phyloP scores from a whole-genome alignment of 208 protist genomes.

The Porcisia hertigi region DNA sequence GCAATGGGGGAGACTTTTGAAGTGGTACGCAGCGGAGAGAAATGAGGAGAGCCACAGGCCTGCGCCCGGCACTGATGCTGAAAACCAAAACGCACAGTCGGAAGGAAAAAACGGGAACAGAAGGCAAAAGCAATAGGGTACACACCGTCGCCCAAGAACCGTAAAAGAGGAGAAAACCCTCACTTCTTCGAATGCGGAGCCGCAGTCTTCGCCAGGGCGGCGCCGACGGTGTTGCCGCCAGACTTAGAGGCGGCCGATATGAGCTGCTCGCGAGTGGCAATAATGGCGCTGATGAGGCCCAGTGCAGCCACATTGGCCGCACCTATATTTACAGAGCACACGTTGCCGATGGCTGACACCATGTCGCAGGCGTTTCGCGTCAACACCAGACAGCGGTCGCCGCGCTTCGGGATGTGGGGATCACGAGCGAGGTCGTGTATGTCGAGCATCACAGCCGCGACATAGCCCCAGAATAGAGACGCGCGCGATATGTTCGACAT shows the following conservation, averaged over 20 bases:
- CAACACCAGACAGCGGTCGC: slow-evolving; percentile 44
- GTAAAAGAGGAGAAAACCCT: neutral
- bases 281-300: slow-evolving; percentile 65
- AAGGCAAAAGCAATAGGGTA: neutral
- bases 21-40: neutral
- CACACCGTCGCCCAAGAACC: neutral
- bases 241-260: slow-evolving; percentile 32
- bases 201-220: slow-evolving; percentile 3
- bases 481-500: slow-evolving; percentile 47
- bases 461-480: slow-evolving; percentile 71
- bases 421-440: slow-evolving; percentile 59
- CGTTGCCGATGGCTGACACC: slow-evolving; percentile 63
- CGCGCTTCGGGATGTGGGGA: slow-evolving; percentile 34
- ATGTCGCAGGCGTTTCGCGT: slow-evolving; percentile 76
- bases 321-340: slow-evolving; percentile 45
- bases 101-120: neutral
- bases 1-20: neutral
- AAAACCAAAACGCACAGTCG: neutral
- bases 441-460: slow-evolving; percentile 56
- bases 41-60: neutral
- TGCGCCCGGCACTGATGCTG: neutral
- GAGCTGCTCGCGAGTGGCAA: slow-evolving; percentile 62
- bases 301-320: slow-evolving; percentile 43
- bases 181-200: slow-evolving; percentile 18
- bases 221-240: slow-evolving; percentile 13